phyloP scores from a whole-genome alignment of 2,329 filamentous ascomycete species.

The Hypomyces perniciosus region DNA sequence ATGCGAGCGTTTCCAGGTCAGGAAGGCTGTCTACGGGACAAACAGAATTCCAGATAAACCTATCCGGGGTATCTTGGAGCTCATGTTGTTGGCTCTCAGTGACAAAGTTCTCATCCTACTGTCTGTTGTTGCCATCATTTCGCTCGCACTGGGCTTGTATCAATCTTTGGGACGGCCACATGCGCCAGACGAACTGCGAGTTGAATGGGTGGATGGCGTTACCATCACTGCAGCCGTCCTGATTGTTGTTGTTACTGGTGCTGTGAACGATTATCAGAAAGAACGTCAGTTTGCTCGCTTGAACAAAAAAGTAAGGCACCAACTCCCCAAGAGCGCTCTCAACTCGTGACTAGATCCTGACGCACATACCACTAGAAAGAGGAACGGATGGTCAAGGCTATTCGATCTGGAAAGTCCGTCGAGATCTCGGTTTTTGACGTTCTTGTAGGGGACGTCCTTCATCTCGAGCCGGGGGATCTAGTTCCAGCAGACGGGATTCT shows the following conservation, averaged over 20 bases:
- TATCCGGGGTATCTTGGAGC: too few relatives aligned
- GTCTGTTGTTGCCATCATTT: slow-evolving; percentile 59
- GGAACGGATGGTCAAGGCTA: slow-evolving; percentile 58
- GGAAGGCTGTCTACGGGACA: too few relatives aligned
- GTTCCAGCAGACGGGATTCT: slow-evolving; percentile 66
- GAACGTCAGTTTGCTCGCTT: slow-evolving; percentile 59
- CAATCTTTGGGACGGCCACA: slow-evolving; percentile 52
- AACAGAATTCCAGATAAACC: too few relatives aligned
- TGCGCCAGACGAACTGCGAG: slow-evolving; percentile 33
- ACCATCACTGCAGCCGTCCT: slow-evolving; percentile 39
- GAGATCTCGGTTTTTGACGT: slow-evolving; percentile 63
- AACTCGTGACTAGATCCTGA: too few relatives aligned
- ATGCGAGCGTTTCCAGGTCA: too few relatives aligned
- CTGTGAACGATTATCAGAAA: slow-evolving; percentile 62
- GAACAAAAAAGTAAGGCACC: slow-evolving; percentile 39
- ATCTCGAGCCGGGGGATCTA: slow-evolving; percentile 63
- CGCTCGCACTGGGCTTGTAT: slow-evolving; percentile 60
- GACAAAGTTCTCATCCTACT: slow-evolving; percentile 54
- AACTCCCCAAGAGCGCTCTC: too few relatives aligned
- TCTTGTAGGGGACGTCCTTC: slow-evolving; percentile 63
- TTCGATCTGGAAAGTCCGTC: slow-evolving; percentile 58
- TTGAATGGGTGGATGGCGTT: slow-evolving; percentile 66
- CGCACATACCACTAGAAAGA: slow-evolving; percentile 36
- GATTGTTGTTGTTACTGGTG: slow-evolving; percentile 58
- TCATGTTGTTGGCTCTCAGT: slow-evolving; percentile 4